A percentile compares a stretch with the other conserved stretches of the same genome.
phyloP scores from a whole-genome alignment of 2,329 filamentous ascomycete species.

The Diaporthe helianthi region DNA sequence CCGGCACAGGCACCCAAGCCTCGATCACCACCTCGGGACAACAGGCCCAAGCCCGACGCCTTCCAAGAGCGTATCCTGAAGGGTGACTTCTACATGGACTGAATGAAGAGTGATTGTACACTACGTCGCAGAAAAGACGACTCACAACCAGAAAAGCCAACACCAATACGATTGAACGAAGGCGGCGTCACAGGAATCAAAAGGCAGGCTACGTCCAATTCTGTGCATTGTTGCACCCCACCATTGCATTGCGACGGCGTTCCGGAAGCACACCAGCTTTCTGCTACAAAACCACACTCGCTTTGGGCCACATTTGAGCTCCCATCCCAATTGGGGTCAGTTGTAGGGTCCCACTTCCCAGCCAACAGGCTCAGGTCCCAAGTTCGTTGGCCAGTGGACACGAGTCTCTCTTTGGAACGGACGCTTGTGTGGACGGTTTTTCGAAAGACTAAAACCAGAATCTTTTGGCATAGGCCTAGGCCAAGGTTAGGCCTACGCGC shows the following conservation, averaged over 20 bases:
- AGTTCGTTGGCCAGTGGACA: neutral
- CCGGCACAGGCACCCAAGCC: constrained; percentile 59
- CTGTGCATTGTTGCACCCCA: neutral
- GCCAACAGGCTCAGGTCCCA: neutral
- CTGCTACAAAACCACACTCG: constrained; percentile 8
- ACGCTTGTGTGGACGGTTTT: constrained; percentile 3
- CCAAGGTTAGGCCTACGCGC: neutral
- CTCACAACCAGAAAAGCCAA: neutral
- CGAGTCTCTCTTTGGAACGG: constrained; percentile 13
- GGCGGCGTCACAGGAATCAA: neutral
- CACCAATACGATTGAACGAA: neutral
- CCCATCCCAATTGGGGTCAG: neutral
- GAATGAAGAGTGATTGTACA: constrained; percentile 41
- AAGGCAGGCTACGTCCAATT: neutral
- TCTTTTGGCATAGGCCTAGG: neutral
- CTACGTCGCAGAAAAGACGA: neutral
- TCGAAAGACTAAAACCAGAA: constrained; percentile 9
- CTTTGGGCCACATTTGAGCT: constrained; percentile 22
- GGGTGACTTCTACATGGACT: constrained; percentile 99
- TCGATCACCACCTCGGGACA: constrained; percentile 46
- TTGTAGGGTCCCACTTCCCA: neutral
- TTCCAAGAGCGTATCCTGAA: constrained; percentile 98
- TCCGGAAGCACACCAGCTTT: neutral
- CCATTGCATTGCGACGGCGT: constrained; percentile 19
- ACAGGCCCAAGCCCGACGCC: constrained; percentile 80